These are phyloP conservation scores for Fusarium annulatum DNA, from an alignment of 2,329 filamentous ascomycete genomes.

Conservation along the genomic window DNA sequence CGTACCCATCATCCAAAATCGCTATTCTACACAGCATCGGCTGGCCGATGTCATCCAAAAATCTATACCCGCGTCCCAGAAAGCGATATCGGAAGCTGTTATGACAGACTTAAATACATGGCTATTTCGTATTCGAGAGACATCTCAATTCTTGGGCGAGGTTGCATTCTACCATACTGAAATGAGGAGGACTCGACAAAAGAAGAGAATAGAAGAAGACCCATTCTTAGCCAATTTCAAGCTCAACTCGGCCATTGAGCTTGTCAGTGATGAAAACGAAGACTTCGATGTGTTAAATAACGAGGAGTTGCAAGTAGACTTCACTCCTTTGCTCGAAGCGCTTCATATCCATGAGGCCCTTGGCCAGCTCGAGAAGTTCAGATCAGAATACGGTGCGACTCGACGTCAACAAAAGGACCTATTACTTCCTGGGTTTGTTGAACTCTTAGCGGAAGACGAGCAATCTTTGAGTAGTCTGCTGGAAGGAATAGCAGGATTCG, in stretches of 20 bases:
- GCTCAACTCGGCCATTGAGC: slow-evolving; percentile 93
- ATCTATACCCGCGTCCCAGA: slow-evolving; percentile 92
- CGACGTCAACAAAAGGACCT: slow-evolving; percentile 92
- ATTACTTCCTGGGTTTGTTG: slow-evolving; percentile 80
- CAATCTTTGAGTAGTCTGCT: slow-evolving; percentile 88
- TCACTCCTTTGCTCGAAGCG: slow-evolving; percentile 93
- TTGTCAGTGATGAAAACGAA: slow-evolving; percentile 93
- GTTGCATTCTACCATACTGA: slow-evolving; percentile 98
- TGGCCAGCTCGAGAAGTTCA: slow-evolving; percentile 91
- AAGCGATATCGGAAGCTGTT: slow-evolving; percentile 93
- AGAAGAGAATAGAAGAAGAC: slow-evolving; percentile 81
- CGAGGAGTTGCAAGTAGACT: slow-evolving; percentile 93
- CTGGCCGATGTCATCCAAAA: slow-evolving; percentile 96
- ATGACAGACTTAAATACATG: slow-evolving; percentile 98
- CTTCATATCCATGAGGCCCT: slow-evolving; percentile 96
- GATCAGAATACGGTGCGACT: slow-evolving; percentile 90
- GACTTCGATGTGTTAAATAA: slow-evolving; percentile 97
- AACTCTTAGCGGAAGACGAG: slow-evolving; percentile 83
- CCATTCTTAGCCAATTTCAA: slow-evolving; percentile 84
- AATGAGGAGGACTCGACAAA: slow-evolving; percentile 82
- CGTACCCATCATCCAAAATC: slow-evolving; percentile 75
- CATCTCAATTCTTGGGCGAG: slow-evolving; percentile 94
- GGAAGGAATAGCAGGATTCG: slow-evolving; percentile 95
- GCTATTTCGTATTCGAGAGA: slow-evolving; percentile 94
- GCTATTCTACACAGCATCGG: slow-evolving; percentile 93